Conservation (phyloP, 2,329 filamentous ascomycete genomes). For the Colletotrichum magnum region DNA sequence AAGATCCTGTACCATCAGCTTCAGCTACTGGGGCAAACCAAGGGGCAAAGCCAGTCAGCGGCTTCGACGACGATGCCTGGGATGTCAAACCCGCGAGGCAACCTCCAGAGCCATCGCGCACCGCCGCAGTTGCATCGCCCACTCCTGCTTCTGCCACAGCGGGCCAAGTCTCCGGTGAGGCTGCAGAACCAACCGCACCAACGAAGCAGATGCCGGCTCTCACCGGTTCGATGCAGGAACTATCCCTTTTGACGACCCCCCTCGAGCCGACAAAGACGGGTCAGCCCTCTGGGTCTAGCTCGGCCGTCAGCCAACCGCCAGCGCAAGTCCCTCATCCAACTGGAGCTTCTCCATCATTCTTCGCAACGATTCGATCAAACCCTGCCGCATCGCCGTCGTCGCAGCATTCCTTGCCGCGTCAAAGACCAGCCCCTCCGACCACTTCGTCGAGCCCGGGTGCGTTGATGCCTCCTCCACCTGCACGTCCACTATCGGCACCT, state of each 20-base stretch:
- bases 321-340: slow-evolving; percentile 60
- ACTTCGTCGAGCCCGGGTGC: slow-evolving; percentile 70
- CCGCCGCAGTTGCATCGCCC: slow-evolving; percentile 52
- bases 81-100: slow-evolving; percentile 88
- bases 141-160: slow-evolving; percentile 53
- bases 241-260: slow-evolving; percentile 67
- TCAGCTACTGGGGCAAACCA: slow-evolving; percentile 18
- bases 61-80: slow-evolving; percentile 98
- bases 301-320: slow-evolving; percentile 49
- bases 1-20: slow-evolving; percentile 47
- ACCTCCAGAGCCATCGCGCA: slow-evolving; percentile 53
- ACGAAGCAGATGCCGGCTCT: slow-evolving; percentile 62
- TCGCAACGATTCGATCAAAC: slow-evolving; percentile 54
- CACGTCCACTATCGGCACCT: slow-evolving; percentile 88
- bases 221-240: slow-evolving; percentile 77
- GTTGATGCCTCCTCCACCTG: slow-evolving; percentile 82
- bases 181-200: slow-evolving; percentile 48
- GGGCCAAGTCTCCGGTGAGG: slow-evolving; percentile 40
- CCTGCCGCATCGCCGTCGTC: slow-evolving; percentile 31
- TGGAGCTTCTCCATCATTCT: slow-evolving; percentile 73
- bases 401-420: slow-evolving; percentile 55
- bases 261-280: slow-evolving; percentile 62
- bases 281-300: slow-evolving; percentile 44
- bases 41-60: slow-evolving; percentile 53
- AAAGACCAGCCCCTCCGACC: slow-evolving; percentile 58